phyloP scores from a whole-genome alignment of 176 grass and related monocot species.

The Puya raimondii region DNA sequence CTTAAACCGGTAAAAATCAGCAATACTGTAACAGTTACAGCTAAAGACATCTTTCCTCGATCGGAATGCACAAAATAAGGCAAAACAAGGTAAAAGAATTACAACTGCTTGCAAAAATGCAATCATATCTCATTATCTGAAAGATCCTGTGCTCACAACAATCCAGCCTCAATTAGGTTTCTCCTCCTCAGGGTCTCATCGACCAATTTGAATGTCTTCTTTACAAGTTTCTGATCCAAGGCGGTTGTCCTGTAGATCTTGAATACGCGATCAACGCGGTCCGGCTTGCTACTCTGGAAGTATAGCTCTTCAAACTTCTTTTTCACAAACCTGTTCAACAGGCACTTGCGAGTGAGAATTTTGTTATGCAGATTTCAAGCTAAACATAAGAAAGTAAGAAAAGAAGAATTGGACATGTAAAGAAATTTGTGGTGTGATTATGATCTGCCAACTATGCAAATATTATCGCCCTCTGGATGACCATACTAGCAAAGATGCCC shows the following conservation, averaged over 20 bases:
- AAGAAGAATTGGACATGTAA: conserved; percentile 3
- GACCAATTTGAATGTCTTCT: conserved; percentile 94
- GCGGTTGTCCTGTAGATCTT: conserved; percentile 95
- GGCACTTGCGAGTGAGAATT: not conserved
- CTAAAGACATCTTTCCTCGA: conserved; percentile 12
- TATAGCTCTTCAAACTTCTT: conserved; percentile 99
- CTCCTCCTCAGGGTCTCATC: conserved; percentile 77
- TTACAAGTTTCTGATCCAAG: conserved; percentile 95
- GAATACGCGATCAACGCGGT: conserved; percentile 79
- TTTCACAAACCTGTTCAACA: conserved; percentile 69
- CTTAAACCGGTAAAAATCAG: not conserved
- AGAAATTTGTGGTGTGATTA: not conserved
- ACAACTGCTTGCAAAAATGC: conserved; percentile 16
- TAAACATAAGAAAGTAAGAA: not conserved
- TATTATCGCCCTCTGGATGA: too few species aligned
- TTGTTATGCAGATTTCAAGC: conserved; percentile 7
- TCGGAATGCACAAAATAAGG: conserved; percentile 8
- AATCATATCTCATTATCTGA: conserved; percentile 16
- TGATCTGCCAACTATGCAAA: too few species aligned
- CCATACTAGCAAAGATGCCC: too few species aligned
- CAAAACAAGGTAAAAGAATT: conserved; percentile 34
- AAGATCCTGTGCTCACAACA: conserved; percentile 26
- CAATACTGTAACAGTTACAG: not conserved
- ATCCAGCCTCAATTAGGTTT: conserved; percentile 36
- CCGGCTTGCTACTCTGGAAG: conserved; percentile 93